A percentile compares a stretch with the other conserved stretches of the same genome.
Conservation (phyloP, 768 basidiomycete species). For the Auricularia heimuer region DNA sequence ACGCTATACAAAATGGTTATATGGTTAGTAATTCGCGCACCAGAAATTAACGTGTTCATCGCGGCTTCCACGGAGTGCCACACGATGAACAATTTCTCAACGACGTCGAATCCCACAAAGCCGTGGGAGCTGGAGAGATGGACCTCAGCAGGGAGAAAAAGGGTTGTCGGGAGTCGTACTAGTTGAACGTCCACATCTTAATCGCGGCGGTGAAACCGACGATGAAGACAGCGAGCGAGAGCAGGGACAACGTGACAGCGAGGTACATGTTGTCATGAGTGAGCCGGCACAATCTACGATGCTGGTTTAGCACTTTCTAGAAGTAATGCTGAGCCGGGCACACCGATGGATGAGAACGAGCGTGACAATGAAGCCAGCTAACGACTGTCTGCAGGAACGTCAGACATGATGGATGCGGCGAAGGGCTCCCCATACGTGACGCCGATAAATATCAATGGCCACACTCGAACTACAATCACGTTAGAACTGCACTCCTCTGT, state of each 20-base stretch:
- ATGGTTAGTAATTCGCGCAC: background rate
- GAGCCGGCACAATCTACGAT: background rate
- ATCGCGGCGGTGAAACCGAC: background rate
- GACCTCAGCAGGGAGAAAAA: too few relatives aligned
- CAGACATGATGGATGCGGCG: background rate
- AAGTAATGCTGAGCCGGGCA: background rate
- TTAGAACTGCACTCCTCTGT: background rate
- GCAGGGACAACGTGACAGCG: background rate
- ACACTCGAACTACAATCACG: background rate
- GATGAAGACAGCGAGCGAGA: background rate
- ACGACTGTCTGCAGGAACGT: background rate
- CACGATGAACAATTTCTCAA: background rate
- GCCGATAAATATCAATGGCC: background rate
- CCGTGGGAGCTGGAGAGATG: background rate
- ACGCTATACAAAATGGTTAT: background rate
- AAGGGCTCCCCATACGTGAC: background rate
- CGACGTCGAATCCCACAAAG: background rate
- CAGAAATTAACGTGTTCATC: background rate
- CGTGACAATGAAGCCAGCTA: background rate
- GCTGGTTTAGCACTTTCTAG: background rate
- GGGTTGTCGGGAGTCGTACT: background rate
- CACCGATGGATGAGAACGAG: background rate
- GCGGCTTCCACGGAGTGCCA: background rate
- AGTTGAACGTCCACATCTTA: background rate
- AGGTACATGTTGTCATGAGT: background rate